Conservation (phyloP, 2,329 filamentous ascomycete genomes). For the Pyricularia grisea region DNA sequence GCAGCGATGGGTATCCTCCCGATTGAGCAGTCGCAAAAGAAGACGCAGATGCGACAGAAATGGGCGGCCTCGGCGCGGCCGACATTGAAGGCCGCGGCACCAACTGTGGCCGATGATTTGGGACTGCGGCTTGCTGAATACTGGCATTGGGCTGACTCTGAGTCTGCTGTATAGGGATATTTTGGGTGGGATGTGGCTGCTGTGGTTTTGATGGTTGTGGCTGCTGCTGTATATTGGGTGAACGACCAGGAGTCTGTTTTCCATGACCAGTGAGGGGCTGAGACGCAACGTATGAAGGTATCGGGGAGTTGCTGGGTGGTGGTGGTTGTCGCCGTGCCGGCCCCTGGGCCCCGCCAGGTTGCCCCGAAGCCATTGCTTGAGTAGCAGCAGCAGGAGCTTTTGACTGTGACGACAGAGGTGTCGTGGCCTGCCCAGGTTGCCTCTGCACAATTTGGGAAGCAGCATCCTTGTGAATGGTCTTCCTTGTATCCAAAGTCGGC, state of each 20-base stretch:
- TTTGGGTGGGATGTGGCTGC: neutral
- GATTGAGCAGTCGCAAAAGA: neutral
- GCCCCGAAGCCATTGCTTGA: neutral
- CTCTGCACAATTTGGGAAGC: slow-evolving; percentile 13
- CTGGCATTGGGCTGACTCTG: neutral
- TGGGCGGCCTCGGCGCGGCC: neutral
- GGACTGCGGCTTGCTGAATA: neutral
- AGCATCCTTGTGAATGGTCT: slow-evolving; percentile 13
- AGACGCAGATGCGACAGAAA: neutral
- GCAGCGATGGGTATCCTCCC: neutral
- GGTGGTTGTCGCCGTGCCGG: neutral
- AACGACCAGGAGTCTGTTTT: slow-evolving; percentile 3
- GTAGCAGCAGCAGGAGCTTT: neutral
- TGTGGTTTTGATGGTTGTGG: slow-evolving; percentile 2
- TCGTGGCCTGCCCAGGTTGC: slow-evolving; percentile 5
- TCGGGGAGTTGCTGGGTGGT: neutral
- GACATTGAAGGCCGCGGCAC: neutral
- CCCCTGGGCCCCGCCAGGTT: neutral
- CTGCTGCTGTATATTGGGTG: slow-evolving; percentile 4
- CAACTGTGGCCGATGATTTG: neutral
- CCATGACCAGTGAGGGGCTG: slow-evolving; percentile 6
- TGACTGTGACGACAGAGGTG: slow-evolving; percentile 8
- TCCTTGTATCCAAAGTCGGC: neutral
- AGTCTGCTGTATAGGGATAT: neutral
- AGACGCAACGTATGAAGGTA: neutral